A percentile compares a stretch with the other conserved stretches of the same genome.
phyloP scores from a whole-genome alignment of 495 filamentous ascomycete species.

The Penicillium ochrochloron region DNA sequence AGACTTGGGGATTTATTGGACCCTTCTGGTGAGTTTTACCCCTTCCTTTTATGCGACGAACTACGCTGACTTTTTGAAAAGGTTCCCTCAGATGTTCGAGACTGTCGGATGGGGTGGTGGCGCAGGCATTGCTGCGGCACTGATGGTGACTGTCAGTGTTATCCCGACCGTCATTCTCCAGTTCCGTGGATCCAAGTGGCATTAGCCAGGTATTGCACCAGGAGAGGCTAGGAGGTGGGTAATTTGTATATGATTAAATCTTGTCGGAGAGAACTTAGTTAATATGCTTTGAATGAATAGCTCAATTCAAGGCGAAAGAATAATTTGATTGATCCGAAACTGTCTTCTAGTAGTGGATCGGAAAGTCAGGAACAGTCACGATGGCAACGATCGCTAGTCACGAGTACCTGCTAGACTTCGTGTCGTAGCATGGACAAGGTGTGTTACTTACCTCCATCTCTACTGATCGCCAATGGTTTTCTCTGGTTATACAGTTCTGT shows the following conservation, averaged over 20 bases:
- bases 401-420: too few relatives aligned
- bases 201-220: neutral
- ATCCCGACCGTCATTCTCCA: slow-evolving; percentile 51
- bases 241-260: neutral
- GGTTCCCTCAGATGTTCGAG: slow-evolving; percentile 58
- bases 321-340: neutral
- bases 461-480: too few relatives aligned
- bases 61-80: slow-evolving; percentile 19
- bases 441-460: too few relatives aligned
- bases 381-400: too few relatives aligned
- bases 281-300: neutral
- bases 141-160: slow-evolving; percentile 51
- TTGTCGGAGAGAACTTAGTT: neutral
- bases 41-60: neutral
- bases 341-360: neutral
- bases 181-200: slow-evolving; percentile 36
- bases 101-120: slow-evolving; percentile 47
- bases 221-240: neutral
- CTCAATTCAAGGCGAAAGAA: neutral
- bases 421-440: too few relatives aligned
- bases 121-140: slow-evolving; percentile 44
- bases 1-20: slow-evolving; percentile 63
- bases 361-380: too few relatives aligned
- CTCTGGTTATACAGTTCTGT: too few relatives aligned
- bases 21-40: slow-evolving; percentile 53